Conservation (phyloP, 73 alveolate species). For the Paraurostyla sp. region DNA sequence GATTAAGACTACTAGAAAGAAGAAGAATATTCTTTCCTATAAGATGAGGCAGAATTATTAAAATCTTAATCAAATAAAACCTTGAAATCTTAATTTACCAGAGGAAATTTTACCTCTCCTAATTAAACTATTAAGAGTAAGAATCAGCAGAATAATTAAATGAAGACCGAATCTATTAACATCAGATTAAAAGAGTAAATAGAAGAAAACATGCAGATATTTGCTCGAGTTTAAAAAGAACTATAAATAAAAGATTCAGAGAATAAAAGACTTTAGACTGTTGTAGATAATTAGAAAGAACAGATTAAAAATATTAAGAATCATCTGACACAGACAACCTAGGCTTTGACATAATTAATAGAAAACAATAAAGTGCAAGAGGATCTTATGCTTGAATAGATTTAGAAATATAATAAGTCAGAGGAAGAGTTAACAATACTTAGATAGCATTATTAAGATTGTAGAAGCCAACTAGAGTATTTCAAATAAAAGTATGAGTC, state of each 20-base stretch:
- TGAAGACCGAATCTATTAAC: not conserved
- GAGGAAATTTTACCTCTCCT: not conserved
- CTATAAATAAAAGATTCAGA: not conserved
- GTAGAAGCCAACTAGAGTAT: constrained; percentile 14
- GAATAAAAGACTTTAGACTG: not conserved
- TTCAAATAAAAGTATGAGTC: constrained; percentile 25
- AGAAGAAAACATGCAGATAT: constrained; percentile 17
- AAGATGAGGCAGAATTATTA: constrained; percentile 40
- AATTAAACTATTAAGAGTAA: not conserved
- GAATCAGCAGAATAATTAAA: not conserved
- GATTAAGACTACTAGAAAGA: not conserved
- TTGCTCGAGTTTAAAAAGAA: not conserved
- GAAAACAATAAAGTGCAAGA: not conserved
- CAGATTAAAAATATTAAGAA: not conserved
- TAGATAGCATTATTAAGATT: constrained; percentile 14
- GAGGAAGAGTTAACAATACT: not conserved
- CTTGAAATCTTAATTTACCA: not conserved
- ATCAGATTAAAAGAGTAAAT: not conserved
- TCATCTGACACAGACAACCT: not conserved
- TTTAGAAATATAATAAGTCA: not conserved
- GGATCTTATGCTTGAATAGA: not conserved
- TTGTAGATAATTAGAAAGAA: not conserved
- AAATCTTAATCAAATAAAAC: not conserved
- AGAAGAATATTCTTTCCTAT: constrained; percentile 29
- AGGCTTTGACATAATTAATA: not conserved